Percentiles rank a stretch among this genome's conserved stretches.
Conservation (phyloP, 495 filamentous ascomycete genomes). For the Tetracladium marchalianum region DNA sequence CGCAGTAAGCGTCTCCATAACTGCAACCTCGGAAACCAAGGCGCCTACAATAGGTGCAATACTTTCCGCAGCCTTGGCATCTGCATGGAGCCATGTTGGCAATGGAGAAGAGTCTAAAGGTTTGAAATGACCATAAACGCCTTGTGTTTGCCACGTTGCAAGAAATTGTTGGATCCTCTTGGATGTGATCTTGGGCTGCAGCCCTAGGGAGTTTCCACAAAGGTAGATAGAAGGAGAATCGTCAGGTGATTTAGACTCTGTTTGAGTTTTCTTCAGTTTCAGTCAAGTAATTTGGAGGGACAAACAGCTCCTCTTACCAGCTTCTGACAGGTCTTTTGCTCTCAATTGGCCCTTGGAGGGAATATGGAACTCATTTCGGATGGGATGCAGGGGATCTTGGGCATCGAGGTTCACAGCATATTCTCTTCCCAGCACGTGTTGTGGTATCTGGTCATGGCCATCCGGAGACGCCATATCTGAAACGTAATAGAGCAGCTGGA, state of each 20-base stretch:
- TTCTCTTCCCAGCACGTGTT: slow-evolving; percentile 23
- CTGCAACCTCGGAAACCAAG: slow-evolving; percentile 64
- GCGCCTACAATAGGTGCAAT: slow-evolving; percentile 88
- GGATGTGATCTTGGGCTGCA: slow-evolving; percentile 68
- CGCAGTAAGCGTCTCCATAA: slow-evolving; percentile 89
- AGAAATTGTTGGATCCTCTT: slow-evolving; percentile 70
- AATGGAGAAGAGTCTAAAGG: slow-evolving; percentile 65
- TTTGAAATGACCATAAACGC: slow-evolving; percentile 89
- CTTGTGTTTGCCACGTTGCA: slow-evolving; percentile 80
- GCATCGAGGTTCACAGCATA: slow-evolving; percentile 59
- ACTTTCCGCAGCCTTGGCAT: slow-evolving; percentile 56
- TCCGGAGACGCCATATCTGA: slow-evolving; percentile 21
- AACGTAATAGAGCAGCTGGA: slow-evolving; percentile 8
- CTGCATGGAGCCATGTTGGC: slow-evolving; percentile 73
- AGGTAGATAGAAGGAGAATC: slow-evolving; percentile 61
- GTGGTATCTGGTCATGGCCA: slow-evolving; percentile 17
- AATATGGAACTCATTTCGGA: slow-evolving; percentile 73
- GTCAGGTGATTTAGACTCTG: slow-evolving; percentile 6
- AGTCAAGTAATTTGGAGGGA: background rate
- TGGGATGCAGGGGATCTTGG: slow-evolving; percentile 54
- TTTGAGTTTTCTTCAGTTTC: background rate
- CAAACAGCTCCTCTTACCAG: slow-evolving; percentile 9
- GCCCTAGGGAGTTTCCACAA: slow-evolving; percentile 92
- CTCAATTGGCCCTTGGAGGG: slow-evolving; percentile 71
- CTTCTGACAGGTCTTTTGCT: slow-evolving; percentile 44